These are phyloP conservation scores for Gracilaria caudata DNA, from an alignment of 23 red algal species.

Conservation along the genomic window DNA sequence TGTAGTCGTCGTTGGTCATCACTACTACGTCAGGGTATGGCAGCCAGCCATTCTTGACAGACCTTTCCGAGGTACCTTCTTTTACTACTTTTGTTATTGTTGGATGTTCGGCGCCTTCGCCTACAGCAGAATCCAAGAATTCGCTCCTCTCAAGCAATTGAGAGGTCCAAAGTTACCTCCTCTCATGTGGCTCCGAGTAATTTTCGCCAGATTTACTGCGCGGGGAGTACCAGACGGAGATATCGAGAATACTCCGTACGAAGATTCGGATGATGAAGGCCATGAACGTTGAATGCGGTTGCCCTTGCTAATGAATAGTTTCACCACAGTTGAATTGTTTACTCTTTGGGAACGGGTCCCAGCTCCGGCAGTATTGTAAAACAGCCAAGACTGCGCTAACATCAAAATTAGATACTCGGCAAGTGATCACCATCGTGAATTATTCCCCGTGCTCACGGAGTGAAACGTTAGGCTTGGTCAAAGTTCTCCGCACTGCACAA, in stretches of 20 bases:
- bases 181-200: constrained; percentile 57
- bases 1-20: constrained; percentile 78
- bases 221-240: constrained; percentile 61
- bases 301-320: background rate
- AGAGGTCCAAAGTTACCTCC: constrained; percentile 61
- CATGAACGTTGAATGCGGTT: constrained; percentile 45
- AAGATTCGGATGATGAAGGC: constrained; percentile 56
- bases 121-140: constrained; percentile 81
- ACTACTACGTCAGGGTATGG: constrained; percentile 82
- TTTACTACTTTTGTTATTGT: constrained; percentile 81
- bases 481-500: constrained; percentile 60
- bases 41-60: constrained; percentile 72
- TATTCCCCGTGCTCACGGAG: background rate
- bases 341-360: constrained; percentile 5
- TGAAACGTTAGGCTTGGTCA: background rate
- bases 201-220: constrained; percentile 59
- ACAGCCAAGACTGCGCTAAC: constrained; percentile 39
- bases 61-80: constrained; percentile 57
- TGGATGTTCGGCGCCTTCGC: constrained; percentile 75
- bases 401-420: constrained; percentile 20
- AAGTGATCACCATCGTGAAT: background rate
- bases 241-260: constrained; percentile 56
- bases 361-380: constrained; percentile 27
- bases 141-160: constrained; percentile 75
- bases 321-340: constrained; percentile 3